Percentiles rank a stretch among this genome's conserved stretches.
Conservation (phyloP, 2,329 filamentous ascomycete species). For the Cadophora luteo-olivacea region DNA sequence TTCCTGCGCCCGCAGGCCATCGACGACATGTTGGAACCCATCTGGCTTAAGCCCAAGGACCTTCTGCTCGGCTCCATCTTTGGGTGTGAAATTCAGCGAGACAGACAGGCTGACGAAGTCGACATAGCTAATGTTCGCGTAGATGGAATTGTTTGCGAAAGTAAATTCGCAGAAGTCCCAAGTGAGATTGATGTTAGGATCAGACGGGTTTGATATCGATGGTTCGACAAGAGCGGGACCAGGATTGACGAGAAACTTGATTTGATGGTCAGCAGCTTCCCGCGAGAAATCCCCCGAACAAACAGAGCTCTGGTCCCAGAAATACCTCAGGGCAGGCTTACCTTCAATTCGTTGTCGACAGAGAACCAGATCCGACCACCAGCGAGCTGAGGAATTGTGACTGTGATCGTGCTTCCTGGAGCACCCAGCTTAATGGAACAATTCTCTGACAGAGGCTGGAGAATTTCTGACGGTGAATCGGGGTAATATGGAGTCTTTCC, state of each 20-base stretch:
- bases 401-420: conserved; percentile 62
- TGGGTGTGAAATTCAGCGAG: conserved; percentile 56
- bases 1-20: conserved; percentile 54
- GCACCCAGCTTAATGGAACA: conserved; percentile 68
- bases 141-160: conserved; percentile 66
- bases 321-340: neutral
- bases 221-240: conserved; percentile 75
- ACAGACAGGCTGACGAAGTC: conserved; percentile 77
- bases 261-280: neutral
- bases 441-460: conserved; percentile 60
- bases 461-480: conserved; percentile 57
- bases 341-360: conserved; percentile 62
- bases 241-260: conserved; percentile 71
- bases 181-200: conserved; percentile 65
- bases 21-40: conserved; percentile 62
- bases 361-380: conserved; percentile 78
- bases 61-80: conserved; percentile 51
- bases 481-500: conserved; percentile 71
- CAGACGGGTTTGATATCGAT: conserved; percentile 69
- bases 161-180: conserved; percentile 77
- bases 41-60: conserved; percentile 61
- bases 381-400: conserved; percentile 73
- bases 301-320: neutral
- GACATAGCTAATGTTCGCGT: conserved; percentile 75
- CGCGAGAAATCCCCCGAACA: neutral